Base-by-base conservation (phyloP, 331 rosid genomes). In the Saraca asoca region DNA sequence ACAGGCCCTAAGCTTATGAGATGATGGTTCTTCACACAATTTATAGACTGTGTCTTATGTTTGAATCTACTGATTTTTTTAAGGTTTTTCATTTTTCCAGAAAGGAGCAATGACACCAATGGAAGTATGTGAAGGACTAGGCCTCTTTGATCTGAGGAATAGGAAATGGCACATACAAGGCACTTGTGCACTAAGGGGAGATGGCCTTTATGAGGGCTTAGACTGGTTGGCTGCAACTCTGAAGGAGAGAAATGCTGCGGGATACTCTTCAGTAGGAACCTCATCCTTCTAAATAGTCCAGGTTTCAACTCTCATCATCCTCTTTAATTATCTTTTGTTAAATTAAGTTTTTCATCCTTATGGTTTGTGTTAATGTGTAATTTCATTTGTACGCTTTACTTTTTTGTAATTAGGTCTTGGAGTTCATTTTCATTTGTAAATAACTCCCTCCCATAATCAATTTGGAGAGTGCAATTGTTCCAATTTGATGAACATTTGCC, bases 141-240 rank as follows among this genome's bases (percentile, higher is more conserved):
- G 98, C 42, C 91, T 92, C 29, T 87, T 89, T 39, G 96, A 89
- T 75, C 88, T 92, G 45, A 92, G 75, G 85, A 86, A 89, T 74
- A 80, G 98, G 80, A 92, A 89, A 81, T 92, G 98, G 96, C 98
- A 92, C 80, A 87, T 92, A 70, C 98, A 92, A 73, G 98, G 93
- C 70, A 81, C 98, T 19, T 83, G 95, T 64, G 98, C 98, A 1
- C 88, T 92, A 5, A 76, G 78, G 61, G 98, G 96, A 31, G 98
- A 92, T 62, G 98, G 96, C 14, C 98, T 92, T 70, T 92, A 92
- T 44, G 98, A 92, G 73, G 98, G 98, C 43, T 69, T 92, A 82
- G 98, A 92, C 78, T 92, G 96, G 98, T 80, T 92, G 78, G 84
- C 96, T 56, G 81, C 85, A 73, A 92, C 96, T 19, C 84, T 92